Base-by-base conservation (phyloP, 108 stramenopile genomes). In the Schizochytrium sp. region DNA sequence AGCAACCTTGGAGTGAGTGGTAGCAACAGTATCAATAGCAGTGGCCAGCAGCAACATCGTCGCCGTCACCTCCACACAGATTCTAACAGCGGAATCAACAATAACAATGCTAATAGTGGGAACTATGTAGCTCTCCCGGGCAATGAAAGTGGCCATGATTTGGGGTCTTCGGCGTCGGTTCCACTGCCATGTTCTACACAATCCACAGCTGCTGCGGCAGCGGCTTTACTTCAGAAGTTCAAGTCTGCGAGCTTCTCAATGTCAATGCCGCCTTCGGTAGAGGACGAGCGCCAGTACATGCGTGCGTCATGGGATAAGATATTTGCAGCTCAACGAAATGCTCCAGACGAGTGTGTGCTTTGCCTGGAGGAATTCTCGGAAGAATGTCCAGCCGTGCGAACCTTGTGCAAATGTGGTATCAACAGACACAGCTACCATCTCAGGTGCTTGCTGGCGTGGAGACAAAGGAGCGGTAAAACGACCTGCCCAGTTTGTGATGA, bases 211-310 rank as follows among this genome's bases (percentile, higher is more conserved):
- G 64, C 64, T 38, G 64, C 64, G 0, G 64, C 64, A 8, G 64
- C 64, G 64, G 64, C 64, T 44, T 38, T 69, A 1, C 64, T 69
- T 38, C 64, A 69, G 15, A 69, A 69, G 28, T 69, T 69, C 2
- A 69, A 69, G 64, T 12, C 64, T 15, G 15, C 15, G 1, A 69
- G 64, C 64, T 69, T 44, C 64, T 69, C 59, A 60, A 28, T 28
- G 28, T 60, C 64, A 44, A 38, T 69, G 64, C 76, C 76, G 50
- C 76, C 76, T 42, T 83, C 76, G 50, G 76, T 83, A 28, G 76
- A 83, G 28, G 76, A 83, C 47, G 76, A 83, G 76, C 47, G 53
- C 50, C 15, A 83, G 53, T 83, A 83, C 76, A 83, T 83, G 76
- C 76, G 76, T 5, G 53, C 5, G 2, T 83, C 76, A 10, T 55